Base-by-base conservation (phyloP, 352 stramenopile genomes). In the Phytophthora syringae region DNA sequence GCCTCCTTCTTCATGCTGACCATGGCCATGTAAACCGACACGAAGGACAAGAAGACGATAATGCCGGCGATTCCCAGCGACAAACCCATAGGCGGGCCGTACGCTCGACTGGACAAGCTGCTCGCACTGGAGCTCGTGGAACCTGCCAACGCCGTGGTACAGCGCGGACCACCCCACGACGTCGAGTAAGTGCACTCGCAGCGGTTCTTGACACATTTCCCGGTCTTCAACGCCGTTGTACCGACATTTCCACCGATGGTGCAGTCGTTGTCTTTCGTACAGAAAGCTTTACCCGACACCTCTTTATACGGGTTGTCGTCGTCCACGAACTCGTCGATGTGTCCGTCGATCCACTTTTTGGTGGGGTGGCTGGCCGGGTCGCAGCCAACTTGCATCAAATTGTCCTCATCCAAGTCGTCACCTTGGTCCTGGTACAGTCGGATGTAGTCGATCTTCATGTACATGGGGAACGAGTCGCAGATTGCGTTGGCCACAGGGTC, bases 391-490 rank as follows among this genome's bases (percentile, higher is more conserved):
- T 61, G 37, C 82, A 93, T 93, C 40, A 62, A 67, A 63, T 69
- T 84, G 62, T 84, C 75, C 0, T 45, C 58, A 2, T 86, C 54
- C 2, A 67, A 45, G 18, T 65, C 67, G 34, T 64, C 57, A 1
- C 60, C 68, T 11, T 52, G 18, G 67, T 91, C 80, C 52, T 93
- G 82, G 58, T 89, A 92, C 69, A 92, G 44, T 9, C 90, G 84
- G 18, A 97, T 81, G 72, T 94, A 93, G 70, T 97, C 88, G 64
- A 97, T 86, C 71, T 94, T 84, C 77, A 94, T 93, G 73, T 86
- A 86, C 77, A 90, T 90, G 0, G 82, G 86, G 68, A 96, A 92
- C 25, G 60, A 73, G 45, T 94, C 79, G 61, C 88, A 96, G 40
- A 90, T 88, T 28, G 77, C 81, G 48, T 90, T 90, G 11, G 58